Base-by-base conservation (phyloP, 2,329 filamentous ascomycete genomes). In the Botrytis byssoidea region DNA sequence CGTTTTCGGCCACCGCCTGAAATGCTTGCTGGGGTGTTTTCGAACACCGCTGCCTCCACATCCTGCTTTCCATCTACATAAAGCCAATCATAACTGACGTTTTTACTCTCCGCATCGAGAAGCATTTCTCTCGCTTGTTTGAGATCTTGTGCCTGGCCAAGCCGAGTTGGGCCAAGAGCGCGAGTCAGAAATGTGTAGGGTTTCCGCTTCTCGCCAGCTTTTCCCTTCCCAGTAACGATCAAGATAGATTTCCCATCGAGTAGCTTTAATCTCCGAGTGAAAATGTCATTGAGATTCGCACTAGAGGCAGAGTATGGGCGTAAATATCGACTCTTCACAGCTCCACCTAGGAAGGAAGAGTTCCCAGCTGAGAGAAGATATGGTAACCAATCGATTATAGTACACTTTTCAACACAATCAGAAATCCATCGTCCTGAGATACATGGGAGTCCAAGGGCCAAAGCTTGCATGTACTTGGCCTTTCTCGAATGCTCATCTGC, bases 391-490 rank as follows among this genome's bases (percentile, higher is more conserved):
- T 92, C 88, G 0, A 97, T 83, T 0, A 95, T 82, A 12, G 83
- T 80, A 9, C 86, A 85, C 46, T 88, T 88, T 1, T 85, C 82
- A 4, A 95, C 82, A 75, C 93, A 97, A 68, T 92, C 88, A 40
- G 88, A 86, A 66, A 97, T 85, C 95, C 96, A 99, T 72, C 91
- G 90, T 9, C 90, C 88, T 9, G 93, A 92, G 2, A 99, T 85
- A 79, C 95, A 97, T 0, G 96, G 96, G 0, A 99, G 83, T 0
- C 93, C 94, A 0, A 99, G 88, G 0, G 96, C 95, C 3, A 99
- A 88, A 0, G 96, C 96, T 83, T 98, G 95, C 86, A 98, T 93
- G 82, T 96, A 98, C 81, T 98, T 99, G 68, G 91, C 89, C 76
- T 94, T 94, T 65, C 95, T 90, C 10, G 93, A 96, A 81, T 97